Conservation (phyloP, 345 rosid genomes). For the Trapa bicornis region DNA sequence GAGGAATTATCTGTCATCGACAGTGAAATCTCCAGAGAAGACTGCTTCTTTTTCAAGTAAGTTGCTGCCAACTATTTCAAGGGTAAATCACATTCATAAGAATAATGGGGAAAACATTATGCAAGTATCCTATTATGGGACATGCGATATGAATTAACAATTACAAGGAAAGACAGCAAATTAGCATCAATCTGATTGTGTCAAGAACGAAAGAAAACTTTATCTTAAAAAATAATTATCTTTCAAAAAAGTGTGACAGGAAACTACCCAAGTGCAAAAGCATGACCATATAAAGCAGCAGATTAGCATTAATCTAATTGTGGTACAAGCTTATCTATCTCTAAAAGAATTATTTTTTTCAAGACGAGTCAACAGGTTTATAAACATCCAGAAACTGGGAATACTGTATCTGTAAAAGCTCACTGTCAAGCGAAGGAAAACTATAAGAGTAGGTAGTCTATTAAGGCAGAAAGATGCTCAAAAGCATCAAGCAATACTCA, state of each 20-base stretch:
- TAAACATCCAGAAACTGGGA: background rate
- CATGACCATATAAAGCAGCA: background rate
- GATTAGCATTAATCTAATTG: background rate
- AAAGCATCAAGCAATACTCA: background rate
- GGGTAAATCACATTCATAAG: slow-evolving; percentile 9
- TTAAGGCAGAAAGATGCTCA: background rate
- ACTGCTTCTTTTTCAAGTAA: slow-evolving; percentile 63
- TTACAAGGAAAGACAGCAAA: background rate
- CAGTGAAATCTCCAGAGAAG: slow-evolving; percentile 46
- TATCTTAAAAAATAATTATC: too few species aligned
- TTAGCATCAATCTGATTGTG: background rate
- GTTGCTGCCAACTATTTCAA: slow-evolving; percentile 64
- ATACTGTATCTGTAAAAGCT: background rate
- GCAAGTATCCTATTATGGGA: background rate
- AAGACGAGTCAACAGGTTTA: background rate
- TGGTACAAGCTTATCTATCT: background rate
- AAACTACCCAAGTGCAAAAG: background rate
- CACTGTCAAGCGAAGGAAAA: background rate
- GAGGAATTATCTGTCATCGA: slow-evolving; percentile 39
- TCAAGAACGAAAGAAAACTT: background rate
- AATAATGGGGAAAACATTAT: background rate
- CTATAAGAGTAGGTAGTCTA: background rate
- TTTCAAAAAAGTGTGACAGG: background rate
- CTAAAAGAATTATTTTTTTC: background rate
- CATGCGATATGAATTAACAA: slow-evolving; percentile 1